Base-by-base conservation (phyloP, 2,329 filamentous ascomycete species). In the Penicillium sp. region DNA sequence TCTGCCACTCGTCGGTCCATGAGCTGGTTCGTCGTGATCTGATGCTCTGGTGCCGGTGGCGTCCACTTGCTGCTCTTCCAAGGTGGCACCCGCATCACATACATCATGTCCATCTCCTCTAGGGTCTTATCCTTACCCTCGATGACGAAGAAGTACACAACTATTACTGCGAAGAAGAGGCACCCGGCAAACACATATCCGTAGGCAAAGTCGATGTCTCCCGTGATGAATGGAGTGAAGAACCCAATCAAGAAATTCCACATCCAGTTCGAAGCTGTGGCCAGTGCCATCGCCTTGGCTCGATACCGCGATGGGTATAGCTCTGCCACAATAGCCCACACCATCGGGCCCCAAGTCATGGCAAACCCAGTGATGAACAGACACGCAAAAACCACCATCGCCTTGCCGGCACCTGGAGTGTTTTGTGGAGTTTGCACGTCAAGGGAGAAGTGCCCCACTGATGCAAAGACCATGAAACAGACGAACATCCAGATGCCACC, bases 41-140 rank as follows among this genome's bases (percentile, higher is more conserved):
- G 62, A n/a, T 70, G 53, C 33, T 70, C 65, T 8, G 67, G 67
- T n/a, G 59, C 55, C 3, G 62, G 65, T 2, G 63, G 53, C 35
- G 52, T 31, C 64, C 64, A 88, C 55, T 80, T 76, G 54, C 76
- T 73, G 65, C 84, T 87, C 76, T 84, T 80, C 73, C 82, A 82
- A 0, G 87, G 86, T 57, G 74, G 81, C 16, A 89, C 83, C 3
- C 75, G 74, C 60, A 87, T 80, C 16, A 89, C 79, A 63, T 90
- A 90, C 86, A 89, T 89, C 56, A 84, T 87, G 63, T 92, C 89
- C 57, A 91, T 89, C 71, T 91, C 88, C 73, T 91, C 89, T 0
- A 91, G 77, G 0, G 84, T 86, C 10, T 87, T 82, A 48, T 86
- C 88, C 66, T 89, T 87, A 31, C 83, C 85, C 69, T 92, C 90